Percentiles rank a stretch among this genome's conserved stretches.
phyloP scores from a whole-genome alignment of 768 basidiomycete genomes.

The Tulasnella sp. region DNA sequence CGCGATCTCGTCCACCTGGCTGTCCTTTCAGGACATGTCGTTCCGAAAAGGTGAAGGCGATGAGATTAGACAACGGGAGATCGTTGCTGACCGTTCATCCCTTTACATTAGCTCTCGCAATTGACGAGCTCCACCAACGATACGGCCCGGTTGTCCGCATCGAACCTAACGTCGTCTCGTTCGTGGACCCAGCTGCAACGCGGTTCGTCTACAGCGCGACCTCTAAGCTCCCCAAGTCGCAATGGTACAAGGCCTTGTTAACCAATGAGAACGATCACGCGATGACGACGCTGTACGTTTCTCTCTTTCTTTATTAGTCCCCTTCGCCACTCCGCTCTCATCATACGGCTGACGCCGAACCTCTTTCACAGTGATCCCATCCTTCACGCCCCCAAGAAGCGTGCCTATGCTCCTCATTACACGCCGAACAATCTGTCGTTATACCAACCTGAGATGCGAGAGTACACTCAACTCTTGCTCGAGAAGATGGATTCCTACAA shows the following conservation, averaged over 20 bases:
- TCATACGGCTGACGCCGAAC: not conserved
- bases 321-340: not conserved
- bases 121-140: conserved; percentile 17
- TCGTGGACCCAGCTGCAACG: not conserved
- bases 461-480: conserved; percentile 17
- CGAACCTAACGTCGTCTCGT: conserved; percentile 23
- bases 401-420: conserved; percentile 29
- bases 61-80: not conserved
- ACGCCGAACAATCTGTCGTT: conserved; percentile 3
- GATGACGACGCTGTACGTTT: conserved; percentile 28
- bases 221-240: conserved; percentile 15
- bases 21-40: conserved; percentile 23
- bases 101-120: conserved; percentile 4
- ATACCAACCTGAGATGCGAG: conserved; percentile 28
- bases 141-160: conserved; percentile 29
- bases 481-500: conserved; percentile 28
- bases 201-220: conserved; percentile 22
- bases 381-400: conserved; percentile 22
- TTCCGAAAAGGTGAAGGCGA: conserved; percentile 20
- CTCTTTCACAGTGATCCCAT: not conserved
- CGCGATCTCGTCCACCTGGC: conserved; percentile 24
- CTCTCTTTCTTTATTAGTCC: not conserved
- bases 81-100: not conserved
- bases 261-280: conserved; percentile 33
- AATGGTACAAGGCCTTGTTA: conserved; percentile 24